Percentiles rank a stretch among this genome's conserved stretches.
These are phyloP conservation scores for Smittium mucronatum DNA, from an alignment of 371 early-diverging fungal genomes.

Conservation along the genomic window DNA sequence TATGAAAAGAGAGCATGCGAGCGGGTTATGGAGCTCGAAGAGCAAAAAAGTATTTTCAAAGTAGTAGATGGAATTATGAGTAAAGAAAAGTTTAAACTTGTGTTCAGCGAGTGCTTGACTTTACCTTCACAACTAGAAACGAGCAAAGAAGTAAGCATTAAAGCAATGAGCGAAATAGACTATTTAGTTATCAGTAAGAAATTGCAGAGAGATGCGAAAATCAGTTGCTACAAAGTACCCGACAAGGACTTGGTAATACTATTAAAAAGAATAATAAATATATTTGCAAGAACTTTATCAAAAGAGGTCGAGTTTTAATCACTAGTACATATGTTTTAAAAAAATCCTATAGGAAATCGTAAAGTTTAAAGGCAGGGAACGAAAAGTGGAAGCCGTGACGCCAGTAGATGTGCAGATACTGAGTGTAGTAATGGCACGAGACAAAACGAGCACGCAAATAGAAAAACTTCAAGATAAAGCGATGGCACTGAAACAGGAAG, in stretches of 20 bases:
- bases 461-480: neutral
- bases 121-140: too few relatives aligned
- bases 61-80: neutral
- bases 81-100: slow-evolving; percentile 3
- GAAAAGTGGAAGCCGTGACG: neutral
- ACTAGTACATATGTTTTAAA: too few relatives aligned
- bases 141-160: too few relatives aligned
- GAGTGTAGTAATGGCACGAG: neutral
- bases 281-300: too few relatives aligned
- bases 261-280: too few relatives aligned
- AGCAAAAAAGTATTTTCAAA: neutral
- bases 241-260: neutral
- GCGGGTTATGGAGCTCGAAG: neutral
- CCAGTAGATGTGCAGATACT: slow-evolving; percentile 4
- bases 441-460: neutral
- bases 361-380: slow-evolving; percentile 2
- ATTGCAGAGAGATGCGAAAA: neutral
- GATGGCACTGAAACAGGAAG: neutral
- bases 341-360: slow-evolving; percentile 4
- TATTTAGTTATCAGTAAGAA: neutral
- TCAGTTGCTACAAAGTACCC: neutral
- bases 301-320: too few relatives aligned
- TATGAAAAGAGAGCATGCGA: neutral
- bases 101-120: neutral
- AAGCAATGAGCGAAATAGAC: neutral